Evolutionary conservation across 495 filamentous ascomycete species (phyloP).

Genomic region (Durotheca rogersii): DNA sequence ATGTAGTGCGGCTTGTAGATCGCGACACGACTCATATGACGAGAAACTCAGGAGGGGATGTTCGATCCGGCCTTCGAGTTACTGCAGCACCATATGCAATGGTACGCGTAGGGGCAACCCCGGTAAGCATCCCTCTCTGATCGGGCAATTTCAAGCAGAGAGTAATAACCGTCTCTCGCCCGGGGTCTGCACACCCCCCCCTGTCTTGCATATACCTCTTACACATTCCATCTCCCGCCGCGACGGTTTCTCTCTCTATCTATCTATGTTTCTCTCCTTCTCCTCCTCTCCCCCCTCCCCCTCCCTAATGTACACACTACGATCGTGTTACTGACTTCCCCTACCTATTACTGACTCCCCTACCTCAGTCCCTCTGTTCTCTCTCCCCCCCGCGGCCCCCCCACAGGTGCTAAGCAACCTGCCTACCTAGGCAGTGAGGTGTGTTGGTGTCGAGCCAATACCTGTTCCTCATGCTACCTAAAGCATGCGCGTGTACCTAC

Average conservation of each 20-base stretch:
- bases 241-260: no score
- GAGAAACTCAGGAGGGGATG: conserved; percentile 20
- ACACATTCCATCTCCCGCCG: no score
- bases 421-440: not conserved
- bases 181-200: conserved; percentile 29
- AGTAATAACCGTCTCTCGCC: conserved; percentile 36
- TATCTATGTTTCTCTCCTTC: no score
- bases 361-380: no score
- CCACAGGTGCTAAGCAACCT: no score
- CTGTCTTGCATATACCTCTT: conserved; percentile 30
- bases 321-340: conserved; percentile 26
- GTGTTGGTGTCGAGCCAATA: conserved; percentile 15
- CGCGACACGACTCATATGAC: no score
- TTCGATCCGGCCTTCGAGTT: conserved; percentile 31
- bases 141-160: conserved; percentile 47
- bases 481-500: no score
- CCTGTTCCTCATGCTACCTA: no score
- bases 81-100: conserved; percentile 37
- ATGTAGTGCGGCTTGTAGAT: conserved; percentile 2
- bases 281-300: no score
- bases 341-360: conserved; percentile 14
- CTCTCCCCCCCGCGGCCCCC: no score
- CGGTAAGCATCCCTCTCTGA: conserved; percentile 36
- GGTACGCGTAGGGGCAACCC: conserved; percentile 35
- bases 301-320: no score